Base-by-base conservation (phyloP, 148 eudicot species). In the Cornus florida region DNA sequence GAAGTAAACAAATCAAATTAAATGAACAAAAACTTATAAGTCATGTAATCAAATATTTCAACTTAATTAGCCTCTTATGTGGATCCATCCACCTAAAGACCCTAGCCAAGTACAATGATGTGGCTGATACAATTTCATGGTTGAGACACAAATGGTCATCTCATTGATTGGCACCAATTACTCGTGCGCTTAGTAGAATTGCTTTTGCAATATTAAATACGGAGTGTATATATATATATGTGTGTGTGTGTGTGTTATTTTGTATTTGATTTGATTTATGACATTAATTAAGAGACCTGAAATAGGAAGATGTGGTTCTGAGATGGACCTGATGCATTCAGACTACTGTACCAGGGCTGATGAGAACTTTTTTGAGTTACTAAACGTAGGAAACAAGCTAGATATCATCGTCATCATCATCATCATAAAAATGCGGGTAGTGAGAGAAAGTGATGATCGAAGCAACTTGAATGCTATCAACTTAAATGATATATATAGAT, bases 321-420 rank as follows among this genome's bases (percentile, higher is more conserved):
- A 48, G 53, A 4, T 7, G 17, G 17, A 53, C 19, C 59, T 53
- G 59, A 53, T 12, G 59, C 59, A 6, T 11, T 53, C 59, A 53
- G 14, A 53, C 59, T 50, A 16, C 10, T 53, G 28, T 28, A 53
- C 19, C 3, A 53, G 4, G 7, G 38, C 10, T 7, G 53, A 48
- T 48, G 0, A 4, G 14, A 38, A 14, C 22, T 60, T 64, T 64
- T 64, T 62, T 43, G 50, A 67, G 48, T 64, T 13, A 39, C 70
- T 5, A 5, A 39, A 22, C 46, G 6, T 28, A 20, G 64, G 70
- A 75, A 65, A 57, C 70, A 75, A 75, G 70, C 70, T 62, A 75
- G 70, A 75, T 69, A 39, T 64, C 70, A 74, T n/a, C 57, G 4
- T 50, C 28, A 28, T 28, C 28, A 28, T 28, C 7, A 48, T 48